A percentile compares a stretch with the other conserved stretches of the same genome.
Conservation (phyloP, 352 stramenopile species). For the Phytophthora foliorum region DNA sequence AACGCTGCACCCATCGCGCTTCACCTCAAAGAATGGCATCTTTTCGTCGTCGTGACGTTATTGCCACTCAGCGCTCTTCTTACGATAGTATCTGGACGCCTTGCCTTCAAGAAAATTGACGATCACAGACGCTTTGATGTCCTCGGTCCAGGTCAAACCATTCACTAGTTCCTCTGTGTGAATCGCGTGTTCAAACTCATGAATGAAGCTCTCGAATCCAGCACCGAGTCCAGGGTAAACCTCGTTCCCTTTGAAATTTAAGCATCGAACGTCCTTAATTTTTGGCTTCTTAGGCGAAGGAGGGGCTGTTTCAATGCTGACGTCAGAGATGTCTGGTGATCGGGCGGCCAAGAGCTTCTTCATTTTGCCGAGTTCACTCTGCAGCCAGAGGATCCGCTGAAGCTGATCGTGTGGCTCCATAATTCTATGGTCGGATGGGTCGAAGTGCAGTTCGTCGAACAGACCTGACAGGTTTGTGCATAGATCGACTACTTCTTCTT, state of each 20-base stretch:
- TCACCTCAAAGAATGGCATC: not conserved
- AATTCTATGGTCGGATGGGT: constrained; percentile 2
- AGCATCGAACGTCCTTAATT: constrained; percentile 9
- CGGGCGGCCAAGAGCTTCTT: not conserved
- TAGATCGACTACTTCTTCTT: no score
- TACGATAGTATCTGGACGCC: constrained; percentile 13
- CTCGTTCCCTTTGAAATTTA: constrained; percentile 6
- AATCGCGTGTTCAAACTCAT: constrained; percentile 15
- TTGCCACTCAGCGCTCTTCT: constrained; percentile 20
- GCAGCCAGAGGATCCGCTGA: constrained; percentile 3
- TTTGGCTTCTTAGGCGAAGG: constrained; percentile 2
- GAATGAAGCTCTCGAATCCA: constrained; percentile 18
- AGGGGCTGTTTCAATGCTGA: constrained; percentile 2
- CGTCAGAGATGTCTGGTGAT: constrained; percentile 6
- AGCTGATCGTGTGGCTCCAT: constrained; percentile 4
- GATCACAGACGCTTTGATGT: constrained; percentile 15
- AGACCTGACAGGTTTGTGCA: not conserved
- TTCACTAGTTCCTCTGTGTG: constrained; percentile 8
- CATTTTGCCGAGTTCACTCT: constrained; percentile 3
- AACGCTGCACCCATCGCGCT: constrained; percentile 1
- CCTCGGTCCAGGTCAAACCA: constrained; percentile 5
- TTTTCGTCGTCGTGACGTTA: not conserved
- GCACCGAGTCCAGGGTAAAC: constrained; percentile 10
- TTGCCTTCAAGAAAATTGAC: constrained; percentile 20
- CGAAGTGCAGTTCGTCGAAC: constrained; percentile 1